Percentiles rank a stretch among this genome's conserved stretches.
Conservation (phyloP, 2,329 filamentous ascomycete genomes). For the Hymenoscyphus fraxineus region DNA sequence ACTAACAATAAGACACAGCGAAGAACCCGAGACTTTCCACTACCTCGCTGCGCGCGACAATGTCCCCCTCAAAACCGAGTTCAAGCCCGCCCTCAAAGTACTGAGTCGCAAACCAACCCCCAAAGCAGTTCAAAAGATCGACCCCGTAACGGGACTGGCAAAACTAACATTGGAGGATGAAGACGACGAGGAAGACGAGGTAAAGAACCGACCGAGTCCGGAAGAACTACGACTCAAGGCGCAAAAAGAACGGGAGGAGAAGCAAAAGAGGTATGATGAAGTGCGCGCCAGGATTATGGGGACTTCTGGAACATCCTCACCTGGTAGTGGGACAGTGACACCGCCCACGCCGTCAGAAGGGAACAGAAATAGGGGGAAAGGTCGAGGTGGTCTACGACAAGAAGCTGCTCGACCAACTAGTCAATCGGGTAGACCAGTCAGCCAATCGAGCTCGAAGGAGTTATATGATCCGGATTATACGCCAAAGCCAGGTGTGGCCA, state of each 20-base stretch:
- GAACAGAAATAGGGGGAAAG: constrained; percentile 46
- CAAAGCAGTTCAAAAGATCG: constrained; percentile 55
- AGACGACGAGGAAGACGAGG: constrained; percentile 62
- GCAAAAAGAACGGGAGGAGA: constrained; percentile 78
- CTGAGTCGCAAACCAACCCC: constrained; percentile 75
- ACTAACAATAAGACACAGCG: constrained; percentile 35
- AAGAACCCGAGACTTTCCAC: constrained; percentile 69
- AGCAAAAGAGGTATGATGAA: constrained; percentile 86
- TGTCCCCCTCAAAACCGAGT: constrained; percentile 64
- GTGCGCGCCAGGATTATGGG: constrained; percentile 85
- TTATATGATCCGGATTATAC: constrained; percentile 76
- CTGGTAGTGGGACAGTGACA: constrained; percentile 50
- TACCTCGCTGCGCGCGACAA: constrained; percentile 65
- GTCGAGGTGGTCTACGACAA: constrained; percentile 38
- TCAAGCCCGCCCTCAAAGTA: constrained; percentile 80
- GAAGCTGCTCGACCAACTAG: constrained; percentile 35
- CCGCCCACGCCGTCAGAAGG: constrained; percentile 51
- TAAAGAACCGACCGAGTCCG: constrained; percentile 60
- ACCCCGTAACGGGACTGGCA: constrained; percentile 48
- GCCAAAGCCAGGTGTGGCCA: constrained; percentile 55
- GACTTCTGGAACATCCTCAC: constrained; percentile 56
- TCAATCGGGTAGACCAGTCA: constrained; percentile 35
- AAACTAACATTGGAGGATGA: constrained; percentile 49
- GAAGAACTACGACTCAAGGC: constrained; percentile 78
- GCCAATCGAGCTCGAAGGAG: constrained; percentile 46